Evolutionary conservation across 176 grass and related monocot genomes (phyloP).

Genomic region (Phoenix roebelenii): DNA sequence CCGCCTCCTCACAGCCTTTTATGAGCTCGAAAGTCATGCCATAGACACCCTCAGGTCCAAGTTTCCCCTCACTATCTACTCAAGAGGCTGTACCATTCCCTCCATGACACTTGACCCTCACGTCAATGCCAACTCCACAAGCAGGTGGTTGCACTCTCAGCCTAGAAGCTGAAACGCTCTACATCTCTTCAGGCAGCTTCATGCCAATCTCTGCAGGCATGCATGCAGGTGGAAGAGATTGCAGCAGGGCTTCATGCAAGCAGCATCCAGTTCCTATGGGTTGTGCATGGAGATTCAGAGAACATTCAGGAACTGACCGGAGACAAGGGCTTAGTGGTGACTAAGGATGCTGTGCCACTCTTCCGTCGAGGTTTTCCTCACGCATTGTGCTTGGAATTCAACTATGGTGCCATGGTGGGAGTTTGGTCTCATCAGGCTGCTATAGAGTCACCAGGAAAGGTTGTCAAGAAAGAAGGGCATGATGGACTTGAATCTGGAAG

Average conservation of each 20-base stretch:
- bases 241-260: conserved; percentile 30
- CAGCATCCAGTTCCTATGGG: conserved; percentile 41
- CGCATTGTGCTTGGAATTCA: conserved; percentile 79
- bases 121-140: background rate
- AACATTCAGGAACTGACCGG: conserved; percentile 2
- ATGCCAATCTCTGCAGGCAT: conserved; percentile 14
- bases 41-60: no score
- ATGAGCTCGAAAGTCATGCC: no score
- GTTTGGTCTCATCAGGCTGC: conserved; percentile 50
- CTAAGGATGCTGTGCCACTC: conserved; percentile 43
- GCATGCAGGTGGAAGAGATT: conserved; percentile 39
- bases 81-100: no score
- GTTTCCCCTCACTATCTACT: no score
- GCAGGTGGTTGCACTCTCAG: conserved; percentile 39
- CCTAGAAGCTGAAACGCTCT: conserved; percentile 35
- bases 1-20: no score
- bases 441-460: conserved; percentile 26
- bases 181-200: conserved; percentile 65
- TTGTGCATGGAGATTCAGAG: conserved; percentile 30
- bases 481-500: conserved; percentile 38
- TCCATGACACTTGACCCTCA: no score
- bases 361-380: conserved; percentile 7
- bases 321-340: conserved; percentile 43
- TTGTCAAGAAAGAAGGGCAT: conserved; percentile 32
- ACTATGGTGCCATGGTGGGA: conserved; percentile 28